Evolutionary conservation across 2,329 filamentous ascomycete species (phyloP), one percentile per base, ranked within the genome.

Genomic region (Parasarocladium wereldwijsianum): DNA sequence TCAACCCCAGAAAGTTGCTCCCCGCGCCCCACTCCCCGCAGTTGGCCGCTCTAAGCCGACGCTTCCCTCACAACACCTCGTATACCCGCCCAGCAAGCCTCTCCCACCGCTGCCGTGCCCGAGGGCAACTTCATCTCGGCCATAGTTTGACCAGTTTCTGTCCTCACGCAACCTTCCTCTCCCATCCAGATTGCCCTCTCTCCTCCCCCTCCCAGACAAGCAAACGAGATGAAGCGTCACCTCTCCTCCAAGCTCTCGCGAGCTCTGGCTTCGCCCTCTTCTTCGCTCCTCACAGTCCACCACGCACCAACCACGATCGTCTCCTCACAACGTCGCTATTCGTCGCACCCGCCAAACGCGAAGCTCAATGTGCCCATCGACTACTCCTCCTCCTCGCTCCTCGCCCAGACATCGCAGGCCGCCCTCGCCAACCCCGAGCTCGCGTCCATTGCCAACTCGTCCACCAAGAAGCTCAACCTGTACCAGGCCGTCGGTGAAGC

Each of bases 401-500:
- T 98, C 17, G 70, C 84, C 34, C 90, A 94, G 49, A 80, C 71
- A 15, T 66, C 85, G 2, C 75, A 81, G 40, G 60, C 73, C 2
- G 73, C 84, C 6, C 66, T 92, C 12, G 57, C 64, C 27, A 78
- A 77, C 45, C 61, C 70, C 4, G 84, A 93, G 45, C 70, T 96
- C 4, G 64, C 82, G 0, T 48, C 61, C 18, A 62, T 73, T 17
- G 70, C 67, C 39, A 73, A 73, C 48, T 72, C 75, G 26, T 66
- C 76, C 1, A 87, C 84, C 3, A 84, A 83, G 50, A 79, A 82
- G 40, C 79, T 92, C 66, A 96, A 96, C 55, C 68, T 94, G 21
- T 94, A 90, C 58, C 84, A 93, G 51, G 78, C 90, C 29, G 75
- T 98, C 60, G 96, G 96, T 50, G 76, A 87, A 40, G 86, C 87